Conservation (phyloP, 129 eudicot genomes). For the Chrysanthemum makinoi region DNA sequence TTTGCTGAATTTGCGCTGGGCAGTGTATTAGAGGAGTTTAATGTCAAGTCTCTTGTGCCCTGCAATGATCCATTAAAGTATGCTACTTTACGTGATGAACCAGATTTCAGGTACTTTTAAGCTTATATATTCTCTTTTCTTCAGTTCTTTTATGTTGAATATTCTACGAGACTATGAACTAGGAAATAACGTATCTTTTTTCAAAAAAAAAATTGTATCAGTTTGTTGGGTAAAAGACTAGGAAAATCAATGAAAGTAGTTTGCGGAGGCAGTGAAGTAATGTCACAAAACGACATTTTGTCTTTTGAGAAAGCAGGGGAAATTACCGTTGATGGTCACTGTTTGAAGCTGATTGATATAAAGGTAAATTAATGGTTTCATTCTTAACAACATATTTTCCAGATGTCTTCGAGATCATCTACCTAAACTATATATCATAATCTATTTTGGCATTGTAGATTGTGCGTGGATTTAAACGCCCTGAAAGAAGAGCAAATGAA, state of each 20-base stretch:
- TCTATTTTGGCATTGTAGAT: slow-evolving; percentile 37
- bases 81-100: slow-evolving; percentile 84
- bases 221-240: slow-evolving; percentile 58
- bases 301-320: slow-evolving; percentile 78
- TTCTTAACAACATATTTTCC: no score
- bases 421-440: not conserved
- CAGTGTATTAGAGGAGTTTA: slow-evolving; percentile 82
- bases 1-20: no score
- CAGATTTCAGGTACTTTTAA: slow-evolving; percentile 65
- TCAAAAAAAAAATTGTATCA: no score
- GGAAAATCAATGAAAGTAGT: slow-evolving; percentile 81
- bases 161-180: not conserved
- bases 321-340: slow-evolving; percentile 51
- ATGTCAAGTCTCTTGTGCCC: slow-evolving; percentile 64
- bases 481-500: slow-evolving; percentile 72
- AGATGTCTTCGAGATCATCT: no score
- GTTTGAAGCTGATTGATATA: slow-evolving; percentile 63
- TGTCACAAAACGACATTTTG: slow-evolving; percentile 78
- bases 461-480: slow-evolving; percentile 65
- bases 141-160: not conserved
- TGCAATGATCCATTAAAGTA: slow-evolving; percentile 75
- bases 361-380: slow-evolving; percentile 29
- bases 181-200: not conserved
- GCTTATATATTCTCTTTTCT: not conserved
- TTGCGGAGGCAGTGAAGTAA: slow-evolving; percentile 72